Evolutionary conservation across 345 rosid genomes (phyloP), one percentile per base, ranked within the genome.

Genomic region (Dipteronia dyeriana): DNA sequence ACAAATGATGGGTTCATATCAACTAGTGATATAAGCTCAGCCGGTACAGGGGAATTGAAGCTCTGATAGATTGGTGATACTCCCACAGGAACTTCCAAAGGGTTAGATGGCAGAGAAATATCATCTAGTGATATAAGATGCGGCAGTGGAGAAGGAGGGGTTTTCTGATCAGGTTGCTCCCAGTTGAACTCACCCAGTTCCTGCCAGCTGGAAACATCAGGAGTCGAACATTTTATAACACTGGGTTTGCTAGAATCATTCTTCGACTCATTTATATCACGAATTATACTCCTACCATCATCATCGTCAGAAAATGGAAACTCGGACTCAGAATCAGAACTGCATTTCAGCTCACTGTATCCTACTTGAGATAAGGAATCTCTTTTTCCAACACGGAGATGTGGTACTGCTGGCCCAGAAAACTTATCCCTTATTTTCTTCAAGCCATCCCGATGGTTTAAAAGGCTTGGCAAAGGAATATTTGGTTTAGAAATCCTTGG

Each of bases 261-360:
- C 70, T 19, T 49, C 9, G 72, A 66, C 77, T 87, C 83, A 0
- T 65, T 74, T 31, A 68, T 70, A 12, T 45, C 79, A 77, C 2
- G 57, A 85, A 80, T 31, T 77, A 71, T 45, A 69, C 63, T 60
- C 19, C 26, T 79, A 23, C 64, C n/a, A 19, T 73, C 74, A 29
- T 88, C 90, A 38, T 86, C 90, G 65, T 87, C 91, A 56, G 91
- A 86, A 80, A 84, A 84, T 74, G 78, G 66, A 78, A 82, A 84
- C 72, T 88, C 95, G 0, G 90, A 85, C 43, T 90, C 93, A 49
- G 85, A 73, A 75, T 88, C 90, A 2, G 92, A 91, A 31, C 76
- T 70, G 66, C 87, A 64, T 70, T 87, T 86, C 68, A 92, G 85
- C 81, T 92, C 86, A 2, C 85, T 80, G 78, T 89, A 88, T 65